A percentile compares a stretch with the other conserved stretches of the same genome.
phyloP scores from a whole-genome alignment of 2,329 filamentous ascomycete genomes.

The Thielaviopsis euricoi region DNA sequence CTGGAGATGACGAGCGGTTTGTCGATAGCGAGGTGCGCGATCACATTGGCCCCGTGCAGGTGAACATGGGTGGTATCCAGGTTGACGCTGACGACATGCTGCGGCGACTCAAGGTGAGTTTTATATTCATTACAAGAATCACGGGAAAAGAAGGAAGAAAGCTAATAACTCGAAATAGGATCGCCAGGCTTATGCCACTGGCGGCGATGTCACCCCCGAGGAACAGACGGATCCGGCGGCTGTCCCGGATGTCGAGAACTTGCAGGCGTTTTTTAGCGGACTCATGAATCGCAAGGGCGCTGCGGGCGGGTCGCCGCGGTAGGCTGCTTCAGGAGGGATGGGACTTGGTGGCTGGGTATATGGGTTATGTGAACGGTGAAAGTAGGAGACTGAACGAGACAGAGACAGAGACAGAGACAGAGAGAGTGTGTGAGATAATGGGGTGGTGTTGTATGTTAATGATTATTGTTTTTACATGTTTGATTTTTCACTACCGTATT shows the following conservation, averaged over 20 bases:
- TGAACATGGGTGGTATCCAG: slow-evolving; percentile 96
- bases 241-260: slow-evolving; percentile 9
- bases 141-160: too few species aligned
- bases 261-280: slow-evolving; percentile 40
- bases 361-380: too few species aligned
- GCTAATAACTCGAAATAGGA: slow-evolving; percentile 24
- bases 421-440: too few species aligned
- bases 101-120: slow-evolving; percentile 59
- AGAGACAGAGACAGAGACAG: too few species aligned
- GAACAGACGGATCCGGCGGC: slow-evolving; percentile 6
- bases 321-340: not conserved
- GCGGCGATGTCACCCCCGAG: not conserved
- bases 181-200: slow-evolving; percentile 33
- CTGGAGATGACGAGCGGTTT: slow-evolving; percentile 5
- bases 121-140: not conserved
- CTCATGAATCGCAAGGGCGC: slow-evolving; percentile 37
- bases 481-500: too few species aligned
- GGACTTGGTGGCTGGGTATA: too few species aligned
- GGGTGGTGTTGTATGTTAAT: too few species aligned
- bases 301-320: slow-evolving; percentile 5
- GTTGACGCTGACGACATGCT: slow-evolving; percentile 91
- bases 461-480: too few species aligned
- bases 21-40: slow-evolving; percentile 35
- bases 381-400: too few species aligned
- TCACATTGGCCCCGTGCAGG: slow-evolving; percentile 87